Evolutionary conservation across 2,329 filamentous ascomycete genomes (phyloP).

Genomic region (Coniella lustricola): DNA sequence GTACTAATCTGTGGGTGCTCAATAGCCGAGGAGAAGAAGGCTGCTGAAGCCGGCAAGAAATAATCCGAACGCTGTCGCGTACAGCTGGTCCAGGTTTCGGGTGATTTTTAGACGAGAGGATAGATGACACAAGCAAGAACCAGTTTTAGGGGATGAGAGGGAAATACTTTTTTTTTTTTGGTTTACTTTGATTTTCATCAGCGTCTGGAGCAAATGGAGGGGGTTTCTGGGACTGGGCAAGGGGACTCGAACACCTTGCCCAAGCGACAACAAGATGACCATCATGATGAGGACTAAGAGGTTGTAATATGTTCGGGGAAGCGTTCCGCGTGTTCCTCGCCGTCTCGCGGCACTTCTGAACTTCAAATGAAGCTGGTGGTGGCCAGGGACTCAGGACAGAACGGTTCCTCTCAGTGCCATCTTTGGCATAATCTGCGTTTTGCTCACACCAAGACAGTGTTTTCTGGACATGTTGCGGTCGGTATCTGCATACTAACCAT

Average conservation of each 20-base stretch:
- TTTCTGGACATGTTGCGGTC: background rate
- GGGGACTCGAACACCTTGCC: background rate
- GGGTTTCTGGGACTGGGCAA: background rate
- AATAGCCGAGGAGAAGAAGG: conserved; percentile 47
- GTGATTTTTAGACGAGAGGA: too few species aligned
- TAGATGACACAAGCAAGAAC: too few species aligned
- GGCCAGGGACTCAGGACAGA: too few species aligned
- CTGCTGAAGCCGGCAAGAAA: conserved; percentile 27
- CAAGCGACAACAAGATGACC: background rate
- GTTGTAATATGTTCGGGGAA: background rate
- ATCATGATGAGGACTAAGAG: background rate
- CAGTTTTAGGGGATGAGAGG: background rate
- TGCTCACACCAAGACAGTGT: background rate
- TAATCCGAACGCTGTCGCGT: conserved; percentile 17
- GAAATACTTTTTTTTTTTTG: background rate
- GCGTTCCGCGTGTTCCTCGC: background rate
- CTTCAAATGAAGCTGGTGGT: too few species aligned
- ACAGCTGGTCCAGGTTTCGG: too few species aligned
- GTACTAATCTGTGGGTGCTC: background rate
- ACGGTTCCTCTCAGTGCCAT: too few species aligned
- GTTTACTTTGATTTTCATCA: conserved; percentile 1
- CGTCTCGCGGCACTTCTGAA: too few species aligned
- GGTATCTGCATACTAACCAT: conserved; percentile 14
- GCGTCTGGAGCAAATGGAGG: conserved; percentile 12
- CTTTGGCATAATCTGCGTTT: too few species aligned